Evolutionary conservation across 768 basidiomycete genomes (phyloP), one percentile per base, ranked within the genome.

Genomic region (Tricholoma sp.): DNA sequence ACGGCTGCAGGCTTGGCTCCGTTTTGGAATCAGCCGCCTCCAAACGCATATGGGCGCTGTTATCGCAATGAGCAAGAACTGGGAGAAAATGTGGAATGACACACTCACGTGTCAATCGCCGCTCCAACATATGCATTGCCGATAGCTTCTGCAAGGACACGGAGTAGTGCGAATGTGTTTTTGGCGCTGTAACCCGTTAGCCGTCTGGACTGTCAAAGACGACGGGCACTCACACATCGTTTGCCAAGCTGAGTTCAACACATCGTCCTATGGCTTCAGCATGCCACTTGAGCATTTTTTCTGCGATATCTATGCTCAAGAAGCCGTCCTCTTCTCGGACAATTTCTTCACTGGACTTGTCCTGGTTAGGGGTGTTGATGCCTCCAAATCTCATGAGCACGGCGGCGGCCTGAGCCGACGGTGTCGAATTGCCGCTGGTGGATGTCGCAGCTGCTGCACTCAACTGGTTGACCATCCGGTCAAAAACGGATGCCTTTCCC

Each of bases 251-350:
- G 49, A 99, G 75, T 71, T 98, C 97, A 10, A 95, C 91, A 61
- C 93, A 95, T 63, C 97, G 76, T 4, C 97, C 96, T 27, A 97
- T 86, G 4, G 94, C 92, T 69, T 99, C 97, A 2, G 97, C 96
- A 71, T 99, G 97, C 94, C 96, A 98, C 69, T 86, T 91, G 14
- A 98, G 74, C 86, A 98, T 94, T 64, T 81, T 87, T 75, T 96
- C 94, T 1, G 94, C 91, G 9, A 84, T 74, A 39, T 85, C 83
- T 2, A 97, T 73, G 47, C 76, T 86, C 34, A 98, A 73, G 31
- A 84, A 63, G 10, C 96, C 96, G 66, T 98, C 96, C 60, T 89
- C 88, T 54, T 93, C 89, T 39, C 79, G 79, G 5, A 85, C 64
- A 16, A 84, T 84, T 54, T 94, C 92, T 62, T 94, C 94, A 16